Evolutionary conservation across 345 rosid species (phyloP).

Genomic region (Moringa oleifera): DNA sequence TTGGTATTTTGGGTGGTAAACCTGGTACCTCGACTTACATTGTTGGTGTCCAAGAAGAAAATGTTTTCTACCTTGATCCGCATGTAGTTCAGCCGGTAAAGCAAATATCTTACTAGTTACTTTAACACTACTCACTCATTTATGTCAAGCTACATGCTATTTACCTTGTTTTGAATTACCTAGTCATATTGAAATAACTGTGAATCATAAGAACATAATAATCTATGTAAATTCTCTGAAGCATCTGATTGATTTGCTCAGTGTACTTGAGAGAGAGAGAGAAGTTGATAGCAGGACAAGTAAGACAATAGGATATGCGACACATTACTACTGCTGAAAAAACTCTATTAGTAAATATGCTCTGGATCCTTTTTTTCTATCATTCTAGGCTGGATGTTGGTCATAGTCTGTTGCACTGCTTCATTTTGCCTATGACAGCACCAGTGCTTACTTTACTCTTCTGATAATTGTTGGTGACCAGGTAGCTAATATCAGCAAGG

Average conservation of each 20-base stretch:
- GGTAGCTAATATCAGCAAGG: constrained; percentile 53
- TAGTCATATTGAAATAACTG: no score
- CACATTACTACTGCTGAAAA: no score
- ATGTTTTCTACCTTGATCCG: constrained; percentile 86
- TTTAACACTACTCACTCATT: no score
- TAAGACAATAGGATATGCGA: no score
- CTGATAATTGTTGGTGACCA: constrained; percentile 23
- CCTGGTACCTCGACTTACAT: constrained; percentile 89
- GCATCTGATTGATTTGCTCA: no score
- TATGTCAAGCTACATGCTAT: background rate
- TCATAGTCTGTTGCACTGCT: background rate
- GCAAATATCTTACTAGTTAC: background rate
- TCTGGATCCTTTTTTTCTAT: no score
- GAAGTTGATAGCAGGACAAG: no score
- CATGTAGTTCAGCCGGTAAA: constrained; percentile 72
- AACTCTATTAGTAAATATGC: no score
- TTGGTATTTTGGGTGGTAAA: constrained; percentile 93
- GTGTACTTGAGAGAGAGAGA: no score
- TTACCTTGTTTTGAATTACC: no score
- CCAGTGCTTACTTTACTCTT: background rate
- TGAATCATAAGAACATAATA: no score
- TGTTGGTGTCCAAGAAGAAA: constrained; percentile 81
- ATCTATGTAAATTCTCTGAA: no score
- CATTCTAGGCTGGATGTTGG: background rate
- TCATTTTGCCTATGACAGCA: background rate